phyloP scores from a whole-genome alignment of 2,329 filamentous ascomycete genomes.

The Colletotrichum sp. region DNA sequence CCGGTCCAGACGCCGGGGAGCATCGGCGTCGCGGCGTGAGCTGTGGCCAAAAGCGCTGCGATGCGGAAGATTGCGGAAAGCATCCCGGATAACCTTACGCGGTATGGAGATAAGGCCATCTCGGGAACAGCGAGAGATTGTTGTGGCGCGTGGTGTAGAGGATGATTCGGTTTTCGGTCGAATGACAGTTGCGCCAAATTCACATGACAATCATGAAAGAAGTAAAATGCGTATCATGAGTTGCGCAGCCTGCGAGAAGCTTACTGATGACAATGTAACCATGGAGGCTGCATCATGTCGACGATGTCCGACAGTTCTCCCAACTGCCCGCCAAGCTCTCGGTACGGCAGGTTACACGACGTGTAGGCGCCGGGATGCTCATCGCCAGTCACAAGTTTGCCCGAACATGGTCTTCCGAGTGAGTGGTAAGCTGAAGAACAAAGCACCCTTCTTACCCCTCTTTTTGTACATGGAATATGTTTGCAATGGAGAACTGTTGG shows the following conservation, averaged over 20 bases:
- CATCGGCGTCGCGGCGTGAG: background rate
- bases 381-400: background rate
- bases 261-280: fast-evolving
- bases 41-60: background rate
- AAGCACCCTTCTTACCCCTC: background rate
- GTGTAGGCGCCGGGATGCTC: background rate
- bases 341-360: background rate
- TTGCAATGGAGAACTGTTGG: background rate
- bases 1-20: background rate
- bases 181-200: background rate
- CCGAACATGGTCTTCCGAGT: background rate
- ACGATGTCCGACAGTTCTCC: background rate
- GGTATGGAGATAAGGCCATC: background rate
- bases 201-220: background rate
- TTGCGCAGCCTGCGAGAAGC: background rate
- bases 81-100: background rate
- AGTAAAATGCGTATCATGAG: background rate
- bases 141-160: fast-evolving
- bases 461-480: background rate
- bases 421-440: background rate
- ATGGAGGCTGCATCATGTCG: background rate
- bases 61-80: background rate
- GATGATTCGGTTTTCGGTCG: background rate
- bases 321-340: background rate
- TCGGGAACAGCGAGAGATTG: background rate